phyloP scores from a whole-genome alignment of 768 basidiomycete genomes.

The Pilatotrama ljubarskyi region DNA sequence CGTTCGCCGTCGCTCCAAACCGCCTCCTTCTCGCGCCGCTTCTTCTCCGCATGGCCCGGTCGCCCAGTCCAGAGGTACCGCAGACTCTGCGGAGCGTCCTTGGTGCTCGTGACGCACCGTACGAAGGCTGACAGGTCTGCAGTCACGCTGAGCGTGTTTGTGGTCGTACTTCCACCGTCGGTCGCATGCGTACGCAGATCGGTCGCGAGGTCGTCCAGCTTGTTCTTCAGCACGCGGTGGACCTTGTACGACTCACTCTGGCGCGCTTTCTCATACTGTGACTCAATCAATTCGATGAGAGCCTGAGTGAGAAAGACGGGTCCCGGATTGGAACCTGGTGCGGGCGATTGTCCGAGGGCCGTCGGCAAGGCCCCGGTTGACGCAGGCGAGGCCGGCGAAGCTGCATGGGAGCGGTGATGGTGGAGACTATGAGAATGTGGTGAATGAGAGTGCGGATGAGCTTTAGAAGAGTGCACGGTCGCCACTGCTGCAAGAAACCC shows the following conservation, averaged over 20 bases:
- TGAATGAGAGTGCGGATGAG: conserved; percentile 24
- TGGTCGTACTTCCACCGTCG: conserved; percentile 23
- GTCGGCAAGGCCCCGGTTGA: background rate
- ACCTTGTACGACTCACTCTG: conserved; percentile 58
- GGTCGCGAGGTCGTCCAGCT: conserved; percentile 53
- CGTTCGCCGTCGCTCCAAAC: conserved; percentile 37
- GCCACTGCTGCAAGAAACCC: conserved; percentile 53
- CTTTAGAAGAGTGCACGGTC: conserved; percentile 29
- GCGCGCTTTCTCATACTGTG: conserved; percentile 48
- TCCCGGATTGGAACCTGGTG: background rate
- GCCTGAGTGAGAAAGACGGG: conserved; percentile 42
- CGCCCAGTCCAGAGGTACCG: conserved; percentile 39
- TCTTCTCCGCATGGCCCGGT: conserved; percentile 30
- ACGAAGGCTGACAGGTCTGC: conserved; percentile 56
- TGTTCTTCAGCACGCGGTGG: conserved; percentile 60
- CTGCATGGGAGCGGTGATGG: conserved; percentile 5
- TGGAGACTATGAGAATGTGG: conserved; percentile 1
- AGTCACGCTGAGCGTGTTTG: conserved; percentile 45
- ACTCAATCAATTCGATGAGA: conserved; percentile 47
- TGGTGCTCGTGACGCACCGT: conserved; percentile 39
- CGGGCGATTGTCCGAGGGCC: background rate
- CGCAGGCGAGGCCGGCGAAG: conserved; percentile 19
- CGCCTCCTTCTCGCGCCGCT: conserved; percentile 39
- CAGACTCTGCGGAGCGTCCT: conserved; percentile 35
- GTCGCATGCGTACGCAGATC: conserved; percentile 34